Evolutionary conservation across 345 rosid species (phyloP), one percentile per base, ranked within the genome.

Genomic region (Hypericum perforatum): DNA sequence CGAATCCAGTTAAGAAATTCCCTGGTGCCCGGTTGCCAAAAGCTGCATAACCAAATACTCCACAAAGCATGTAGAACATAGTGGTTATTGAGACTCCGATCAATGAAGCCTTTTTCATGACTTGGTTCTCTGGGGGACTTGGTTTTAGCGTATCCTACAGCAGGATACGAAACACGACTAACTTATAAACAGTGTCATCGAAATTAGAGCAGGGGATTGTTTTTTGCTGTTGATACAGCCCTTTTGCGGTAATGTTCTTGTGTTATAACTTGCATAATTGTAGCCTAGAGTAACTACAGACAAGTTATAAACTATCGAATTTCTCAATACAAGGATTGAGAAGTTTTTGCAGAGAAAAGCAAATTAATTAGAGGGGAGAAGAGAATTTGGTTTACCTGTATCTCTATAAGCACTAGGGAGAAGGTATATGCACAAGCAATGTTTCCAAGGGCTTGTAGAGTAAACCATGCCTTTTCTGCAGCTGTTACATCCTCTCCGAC

Each of bases 11-110:
- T 7, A 46, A 29, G 22, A 46, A 46, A 29, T 71, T 65, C 77
- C 80, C 83, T 71, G 83, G 83, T 74, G 83, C 83, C 78, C 62
- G 70, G 56, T 59, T 55, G 53, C 69, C 62, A 16, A 66, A 52
- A 62, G 55, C 56, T 9, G 36, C 38, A 39, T 7, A 37, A n/a
- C 39, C 14, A 0, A 46, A 32, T 9, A 12, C 16, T 5, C 50
- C 50, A 7, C 50, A 46, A 13, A 46, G 22, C 32, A 16, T 32
- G 6, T 46, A 46, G 3, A 46, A 46, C 0, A 46, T 3, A 3
- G 50, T 46, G 9, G 50, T 46, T 32, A 46, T 32, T 46, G 50
- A 8, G 8, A 46, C 22, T 14, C 50, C 50, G 16, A 13, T 46
- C 50, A 46, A 6, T 11, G 65, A 43, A 46, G 70, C 65, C 13